Evolutionary conservation across 495 filamentous ascomycete genomes (phyloP), one percentile per base, ranked within the genome.

Genomic region (Lepraria neglecta): DNA sequence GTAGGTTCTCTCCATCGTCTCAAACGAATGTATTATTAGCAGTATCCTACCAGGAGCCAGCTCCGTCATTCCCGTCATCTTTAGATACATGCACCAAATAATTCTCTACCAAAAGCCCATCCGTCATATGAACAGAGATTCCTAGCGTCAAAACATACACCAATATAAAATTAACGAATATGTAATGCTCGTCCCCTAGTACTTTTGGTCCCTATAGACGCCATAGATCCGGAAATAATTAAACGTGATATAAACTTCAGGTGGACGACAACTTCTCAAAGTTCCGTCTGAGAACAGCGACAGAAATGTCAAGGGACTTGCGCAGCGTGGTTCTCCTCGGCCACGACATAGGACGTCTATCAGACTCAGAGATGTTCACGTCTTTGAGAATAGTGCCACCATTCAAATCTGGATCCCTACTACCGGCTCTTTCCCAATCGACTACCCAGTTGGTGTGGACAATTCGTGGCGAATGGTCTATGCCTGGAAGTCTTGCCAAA

Each of bases 271-370:
- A 5, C 6, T 19, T 58, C 14, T 58, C 56, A 46, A 58, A 58
- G 5, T 30, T 19, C n/a, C 44, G 42, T 21, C 38, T 47, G 30
- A 58, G 56, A 6, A 58, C 56, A 10, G 56, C 56, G 2, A 58
- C 56, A 17, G 56, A 58, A 17, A 58, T 47, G 11, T 58, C 56
- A 24, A 58, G 42, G 2, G 56, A 58, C 19, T 58, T 58, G 11
- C 56, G 56, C 42, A 40, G 45, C 11, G 40, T 21, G n/a, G 3
- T 45, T 27, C 42, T 30, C 3, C 19, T 30, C 15, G 56, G 56
- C 56, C 56, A 58, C 11, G 56, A 58, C 56, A 58, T 47, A 17
- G 56, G 56, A 24, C 56, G 56, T 35, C 56, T 45, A 17, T 58
- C 56, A 19, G 42, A 58, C 21, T 58, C 27, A 1, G 30, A 11